Percentiles rank a stretch among this genome's conserved stretches.
These are phyloP conservation scores for Talaromyces sp. DNA, from an alignment of 2,329 filamentous ascomycete genomes.

Conservation along the genomic window DNA sequence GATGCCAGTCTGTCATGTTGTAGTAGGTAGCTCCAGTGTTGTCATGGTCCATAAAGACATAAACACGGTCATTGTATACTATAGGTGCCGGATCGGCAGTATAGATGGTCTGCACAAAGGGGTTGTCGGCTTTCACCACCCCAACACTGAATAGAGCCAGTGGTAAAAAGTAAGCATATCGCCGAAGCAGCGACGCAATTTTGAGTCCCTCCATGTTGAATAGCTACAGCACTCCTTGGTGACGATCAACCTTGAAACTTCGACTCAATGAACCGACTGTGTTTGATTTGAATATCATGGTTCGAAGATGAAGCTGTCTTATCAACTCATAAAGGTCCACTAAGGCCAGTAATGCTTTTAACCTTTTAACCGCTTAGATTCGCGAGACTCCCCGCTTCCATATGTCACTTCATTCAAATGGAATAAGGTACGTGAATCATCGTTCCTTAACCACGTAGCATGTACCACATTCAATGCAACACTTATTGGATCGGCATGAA, in stretches of 20 bases:
- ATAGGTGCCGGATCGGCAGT: not conserved
- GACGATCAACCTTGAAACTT: not conserved
- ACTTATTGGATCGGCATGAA: not conserved
- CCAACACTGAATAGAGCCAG: not conserved
- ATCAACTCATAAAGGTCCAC: not conserved
- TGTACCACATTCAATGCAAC: not conserved
- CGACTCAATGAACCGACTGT: not conserved
- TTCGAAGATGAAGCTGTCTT: not conserved
- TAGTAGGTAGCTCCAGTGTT: not conserved
- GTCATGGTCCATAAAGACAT: constrained; percentile 6
- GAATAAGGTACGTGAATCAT: not conserved
- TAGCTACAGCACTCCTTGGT: not conserved
- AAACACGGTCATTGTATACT: constrained; percentile 1
- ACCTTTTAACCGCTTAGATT: not conserved
- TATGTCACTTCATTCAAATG: not conserved
- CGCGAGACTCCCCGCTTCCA: not conserved
- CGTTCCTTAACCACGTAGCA: not conserved
- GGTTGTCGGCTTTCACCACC: not conserved
- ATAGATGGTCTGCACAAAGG: not conserved
- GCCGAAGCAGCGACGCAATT: not conserved
- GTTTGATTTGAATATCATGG: not conserved
- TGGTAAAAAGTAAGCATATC: not conserved
- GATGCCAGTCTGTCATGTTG: constrained; percentile 2
- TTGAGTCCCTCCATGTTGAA: not conserved
- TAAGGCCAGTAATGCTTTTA: not conserved